Conservation (phyloP, 768 basidiomycete genomes). For the Phylloporus scabripes region DNA sequence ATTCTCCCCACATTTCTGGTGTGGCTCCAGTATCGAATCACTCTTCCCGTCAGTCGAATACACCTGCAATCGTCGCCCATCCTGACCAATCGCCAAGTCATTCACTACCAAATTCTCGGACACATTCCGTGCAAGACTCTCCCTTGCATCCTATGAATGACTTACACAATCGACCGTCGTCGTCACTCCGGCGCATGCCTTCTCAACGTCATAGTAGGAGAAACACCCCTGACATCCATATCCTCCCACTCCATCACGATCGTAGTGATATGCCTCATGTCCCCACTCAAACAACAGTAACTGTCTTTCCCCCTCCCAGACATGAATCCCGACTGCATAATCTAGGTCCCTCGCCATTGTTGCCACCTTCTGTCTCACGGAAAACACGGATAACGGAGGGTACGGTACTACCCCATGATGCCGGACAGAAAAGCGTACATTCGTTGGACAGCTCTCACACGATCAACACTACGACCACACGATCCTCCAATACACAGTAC, state of each 20-base stretch:
- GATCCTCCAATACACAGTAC: constrained; percentile 6
- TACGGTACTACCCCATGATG: neutral
- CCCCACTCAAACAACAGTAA: constrained; percentile 9
- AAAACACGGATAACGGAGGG: constrained; percentile 4
- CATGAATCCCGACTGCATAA: constrained; percentile 11
- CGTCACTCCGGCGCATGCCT: constrained; percentile 11
- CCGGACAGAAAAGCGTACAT: constrained; percentile 8
- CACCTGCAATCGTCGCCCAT: neutral
- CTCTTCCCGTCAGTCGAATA: constrained; percentile 2
- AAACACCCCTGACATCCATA: constrained; percentile 7
- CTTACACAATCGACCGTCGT: constrained; percentile 1
- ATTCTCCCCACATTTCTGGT: constrained; percentile 3
- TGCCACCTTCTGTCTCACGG: constrained; percentile 2
- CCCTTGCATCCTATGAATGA: neutral
- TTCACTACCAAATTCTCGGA: constrained; percentile 8
- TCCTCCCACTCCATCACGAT: constrained; percentile 6
- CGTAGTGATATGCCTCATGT: constrained; percentile 12
- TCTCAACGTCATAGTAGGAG: constrained; percentile 10
- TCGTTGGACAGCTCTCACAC: constrained; percentile 9
- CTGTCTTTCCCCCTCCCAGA: constrained; percentile 20
- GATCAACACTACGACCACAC: constrained; percentile 1
- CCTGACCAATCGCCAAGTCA: constrained; percentile 11
- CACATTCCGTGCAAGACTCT: neutral
- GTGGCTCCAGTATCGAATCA: constrained; percentile 2
- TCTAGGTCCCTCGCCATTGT: constrained; percentile 7